Percentiles rank a stretch among this genome's conserved stretches.
phyloP scores from a whole-genome alignment of 2,329 filamentous ascomycete species.

The Eutypa lata region DNA sequence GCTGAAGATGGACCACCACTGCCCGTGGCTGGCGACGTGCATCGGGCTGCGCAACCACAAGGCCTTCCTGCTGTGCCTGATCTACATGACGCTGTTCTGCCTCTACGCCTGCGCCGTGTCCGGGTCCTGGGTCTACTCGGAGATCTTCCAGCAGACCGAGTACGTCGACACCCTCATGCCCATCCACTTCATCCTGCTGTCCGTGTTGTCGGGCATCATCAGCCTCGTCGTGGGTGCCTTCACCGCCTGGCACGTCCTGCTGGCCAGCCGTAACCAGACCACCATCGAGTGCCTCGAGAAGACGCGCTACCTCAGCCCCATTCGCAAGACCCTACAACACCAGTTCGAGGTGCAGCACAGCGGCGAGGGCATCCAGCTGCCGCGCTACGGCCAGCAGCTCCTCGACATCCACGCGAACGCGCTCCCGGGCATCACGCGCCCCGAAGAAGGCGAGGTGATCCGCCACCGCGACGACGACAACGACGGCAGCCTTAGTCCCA shows the following conservation, averaged over 20 bases:
- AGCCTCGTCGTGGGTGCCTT: constrained; percentile 86
- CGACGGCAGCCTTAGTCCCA: constrained; percentile 11
- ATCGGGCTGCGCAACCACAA: constrained; percentile 95
- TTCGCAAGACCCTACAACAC: constrained; percentile 68
- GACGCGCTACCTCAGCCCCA: constrained; percentile 83
- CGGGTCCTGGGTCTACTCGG: constrained; percentile 77
- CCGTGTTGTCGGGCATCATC: constrained; percentile 86
- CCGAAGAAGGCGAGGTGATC: constrained; percentile 72
- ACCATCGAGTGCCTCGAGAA: constrained; percentile 97
- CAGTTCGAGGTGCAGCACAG: constrained; percentile 56
- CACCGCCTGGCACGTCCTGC: constrained; percentile 84
- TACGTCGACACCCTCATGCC: constrained; percentile 77
- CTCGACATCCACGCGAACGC: constrained; percentile 80
- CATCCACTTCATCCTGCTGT: constrained; percentile 85
- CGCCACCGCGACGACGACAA: constrained; percentile 17
- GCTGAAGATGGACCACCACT: constrained; percentile 99
- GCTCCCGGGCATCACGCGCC: constrained; percentile 73
- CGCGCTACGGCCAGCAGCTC: constrained; percentile 67
- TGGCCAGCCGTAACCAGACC: constrained; percentile 77
- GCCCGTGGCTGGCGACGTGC: constrained; percentile 95
- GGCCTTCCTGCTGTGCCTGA: constrained; percentile 85
- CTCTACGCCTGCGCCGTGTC: constrained; percentile 77
- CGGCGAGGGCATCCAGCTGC: constrained; percentile 47
- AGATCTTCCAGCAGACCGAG: constrained; percentile 69
- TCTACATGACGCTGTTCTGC: constrained; percentile 86